Conservation (phyloP, 73 alveolate species). For the Paramecium bursaria region DNA sequence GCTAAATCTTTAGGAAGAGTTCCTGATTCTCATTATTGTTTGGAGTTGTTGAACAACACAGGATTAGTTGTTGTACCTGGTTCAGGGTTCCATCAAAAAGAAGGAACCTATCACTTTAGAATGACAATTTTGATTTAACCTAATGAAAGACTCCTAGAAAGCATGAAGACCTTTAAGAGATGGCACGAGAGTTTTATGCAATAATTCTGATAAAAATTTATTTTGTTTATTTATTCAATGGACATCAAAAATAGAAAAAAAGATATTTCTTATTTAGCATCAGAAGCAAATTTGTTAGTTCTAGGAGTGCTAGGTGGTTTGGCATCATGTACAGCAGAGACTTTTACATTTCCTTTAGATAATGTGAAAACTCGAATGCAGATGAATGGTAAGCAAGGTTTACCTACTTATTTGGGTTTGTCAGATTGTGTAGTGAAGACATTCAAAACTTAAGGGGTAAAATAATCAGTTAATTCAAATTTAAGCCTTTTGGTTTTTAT, state of each 20-base stretch:
- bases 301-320: slow-evolving; percentile 69
- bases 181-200: slow-evolving; percentile 62
- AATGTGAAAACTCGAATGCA: slow-evolving; percentile 64
- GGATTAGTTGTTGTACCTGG: slow-evolving; percentile 95
- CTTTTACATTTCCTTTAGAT: slow-evolving; percentile 71
- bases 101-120: slow-evolving; percentile 87
- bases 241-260: no score
- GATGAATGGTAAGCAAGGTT: slow-evolving; percentile 73
- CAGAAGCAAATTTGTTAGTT: no score
- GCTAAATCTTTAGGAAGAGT: slow-evolving; percentile 73
- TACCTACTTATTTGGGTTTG: slow-evolving; percentile 56
- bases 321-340: slow-evolving; percentile 62
- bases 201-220: slow-evolving; percentile 35
- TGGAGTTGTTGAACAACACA: slow-evolving; percentile 80
- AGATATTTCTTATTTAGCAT: no score
- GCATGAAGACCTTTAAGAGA: slow-evolving; percentile 70
- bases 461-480: background rate
- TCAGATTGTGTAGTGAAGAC: slow-evolving; percentile 42
- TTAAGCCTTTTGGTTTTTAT: slow-evolving; percentile 26
- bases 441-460: slow-evolving; percentile 48
- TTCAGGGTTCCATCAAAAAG: slow-evolving; percentile 86
- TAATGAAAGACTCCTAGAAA: slow-evolving; percentile 65
- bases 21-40: slow-evolving; percentile 82
- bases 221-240: background rate
- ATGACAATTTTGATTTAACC: slow-evolving; percentile 81